phyloP scores from a whole-genome alignment of 2,329 filamentous ascomycete genomes.

The Colletotrichum tofieldiae region DNA sequence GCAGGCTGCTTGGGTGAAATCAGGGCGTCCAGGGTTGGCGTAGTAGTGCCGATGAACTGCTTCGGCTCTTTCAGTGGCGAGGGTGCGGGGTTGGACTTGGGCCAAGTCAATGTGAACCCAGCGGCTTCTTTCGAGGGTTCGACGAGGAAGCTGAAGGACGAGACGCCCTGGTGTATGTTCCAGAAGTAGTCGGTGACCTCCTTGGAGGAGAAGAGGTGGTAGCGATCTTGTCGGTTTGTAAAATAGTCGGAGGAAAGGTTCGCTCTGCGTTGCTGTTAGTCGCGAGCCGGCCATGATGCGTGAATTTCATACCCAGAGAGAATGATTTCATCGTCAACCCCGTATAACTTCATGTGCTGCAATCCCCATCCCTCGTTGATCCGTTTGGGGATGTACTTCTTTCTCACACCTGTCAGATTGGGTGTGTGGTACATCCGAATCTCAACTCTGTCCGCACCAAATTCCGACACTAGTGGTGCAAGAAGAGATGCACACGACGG shows the following conservation, averaged over 20 bases:
- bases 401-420: conserved; percentile 89
- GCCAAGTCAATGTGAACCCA: conserved; percentile 81
- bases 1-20: conserved; percentile 66
- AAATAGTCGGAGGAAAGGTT: conserved; percentile 97
- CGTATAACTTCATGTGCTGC: conserved; percentile 99
- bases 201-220: conserved; percentile 88
- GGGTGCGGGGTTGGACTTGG: conserved; percentile 79
- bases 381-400: conserved; percentile 86
- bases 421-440: conserved; percentile 99
- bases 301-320: conserved; percentile 79
- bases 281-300: no score
- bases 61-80: conserved; percentile 80
- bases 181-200: conserved; percentile 88
- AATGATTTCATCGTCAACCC: conserved; percentile 94
- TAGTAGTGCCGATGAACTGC: conserved; percentile 80
- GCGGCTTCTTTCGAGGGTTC: conserved; percentile 71
- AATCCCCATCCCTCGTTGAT: conserved; percentile 99
- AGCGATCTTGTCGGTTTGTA: conserved; percentile 93
- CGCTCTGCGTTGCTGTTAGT: conserved; percentile 63
- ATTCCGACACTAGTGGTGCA: conserved; percentile 85
- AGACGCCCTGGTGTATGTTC: conserved; percentile 82
- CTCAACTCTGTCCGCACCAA: conserved; percentile 87
- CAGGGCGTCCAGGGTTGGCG: conserved; percentile 76
- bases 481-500: conserved; percentile 91
- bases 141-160: conserved; percentile 86